Percentiles rank a stretch among this genome's conserved stretches.
These are phyloP conservation scores for Pseudotsuga menziesii DNA, from an alignment of 75 land plant species.

Conservation along the genomic window DNA sequence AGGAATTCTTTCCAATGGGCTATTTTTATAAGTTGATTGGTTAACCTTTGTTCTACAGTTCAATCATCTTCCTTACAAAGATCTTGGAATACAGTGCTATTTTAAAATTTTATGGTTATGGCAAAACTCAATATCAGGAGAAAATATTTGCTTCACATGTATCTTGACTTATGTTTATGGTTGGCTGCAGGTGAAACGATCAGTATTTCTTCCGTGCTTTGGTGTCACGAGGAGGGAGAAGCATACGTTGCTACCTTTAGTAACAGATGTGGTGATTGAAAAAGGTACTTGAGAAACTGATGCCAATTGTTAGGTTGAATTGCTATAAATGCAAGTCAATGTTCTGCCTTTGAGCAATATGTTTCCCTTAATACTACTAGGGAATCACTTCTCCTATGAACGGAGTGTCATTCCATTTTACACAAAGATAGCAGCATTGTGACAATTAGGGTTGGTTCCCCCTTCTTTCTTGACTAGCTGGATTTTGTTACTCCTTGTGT, in stretches of 20 bases:
- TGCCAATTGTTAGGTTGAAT: neutral
- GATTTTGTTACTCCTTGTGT: too few relatives aligned
- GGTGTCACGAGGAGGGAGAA: conserved; percentile 73
- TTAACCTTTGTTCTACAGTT: too few relatives aligned
- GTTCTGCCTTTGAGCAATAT: neutral
- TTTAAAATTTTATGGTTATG: neutral
- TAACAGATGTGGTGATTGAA: conserved; percentile 73
- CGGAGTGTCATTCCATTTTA: too few relatives aligned
- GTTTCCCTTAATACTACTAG: too few relatives aligned
- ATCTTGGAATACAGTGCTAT: neutral
- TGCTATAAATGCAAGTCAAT: conserved; percentile 1
- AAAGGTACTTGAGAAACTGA: conserved; percentile 46
- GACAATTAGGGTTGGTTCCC: too few relatives aligned
- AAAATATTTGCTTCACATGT: neutral
- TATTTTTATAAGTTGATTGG: too few relatives aligned
- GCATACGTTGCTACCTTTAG: conserved; percentile 62
- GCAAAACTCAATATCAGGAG: neutral
- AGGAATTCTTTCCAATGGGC: too few relatives aligned
- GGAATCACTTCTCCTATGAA: too few relatives aligned
- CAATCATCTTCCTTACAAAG: neutral
- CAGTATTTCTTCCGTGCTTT: conserved; percentile 67
- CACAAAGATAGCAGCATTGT: too few relatives aligned
- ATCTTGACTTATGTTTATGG: neutral
- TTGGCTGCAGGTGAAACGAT: conserved; percentile 31
- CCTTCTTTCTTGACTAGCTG: too few relatives aligned